Evolutionary conservation across 192 early-diverging fungal genomes (phyloP).

Genomic region (Podila clonocystis): DNA sequence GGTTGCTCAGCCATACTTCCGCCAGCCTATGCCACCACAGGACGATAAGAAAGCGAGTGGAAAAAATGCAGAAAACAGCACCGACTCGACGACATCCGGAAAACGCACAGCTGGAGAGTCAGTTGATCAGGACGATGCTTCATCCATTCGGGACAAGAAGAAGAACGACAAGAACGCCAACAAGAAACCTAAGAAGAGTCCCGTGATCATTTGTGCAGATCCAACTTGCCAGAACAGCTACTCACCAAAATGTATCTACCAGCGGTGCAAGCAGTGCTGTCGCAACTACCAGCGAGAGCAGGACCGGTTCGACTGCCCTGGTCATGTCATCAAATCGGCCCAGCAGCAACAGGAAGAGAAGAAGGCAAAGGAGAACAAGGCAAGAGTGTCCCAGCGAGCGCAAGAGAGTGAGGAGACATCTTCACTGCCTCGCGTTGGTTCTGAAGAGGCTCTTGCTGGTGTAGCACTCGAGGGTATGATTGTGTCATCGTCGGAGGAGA

Average conservation of each 20-base stretch:
- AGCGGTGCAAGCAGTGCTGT: constrained; percentile 41
- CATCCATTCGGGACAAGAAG: neutral
- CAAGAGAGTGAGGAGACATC: too few relatives aligned
- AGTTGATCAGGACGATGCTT: constrained; percentile 16
- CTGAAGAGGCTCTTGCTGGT: constrained; percentile 31
- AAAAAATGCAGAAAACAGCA: neutral
- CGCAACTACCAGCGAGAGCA: constrained; percentile 14
- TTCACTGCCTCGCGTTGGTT: constrained; percentile 31
- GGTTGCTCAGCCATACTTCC: constrained; percentile 75
- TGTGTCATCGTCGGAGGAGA: neutral
- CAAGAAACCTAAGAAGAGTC: constrained; percentile 20
- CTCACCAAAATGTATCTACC: constrained; percentile 35
- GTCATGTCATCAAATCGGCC: constrained; percentile 23
- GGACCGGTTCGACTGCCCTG: constrained; percentile 26
- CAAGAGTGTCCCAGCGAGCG: neutral
- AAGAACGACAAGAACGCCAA: neutral
- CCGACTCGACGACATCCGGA: neutral
- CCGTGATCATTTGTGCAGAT: constrained; percentile 14
- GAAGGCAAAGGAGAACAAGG: neutral
- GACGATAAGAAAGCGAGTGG: constrained; percentile 18
- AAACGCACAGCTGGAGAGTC: constrained; percentile 37
- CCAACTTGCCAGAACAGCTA: constrained; percentile 25
- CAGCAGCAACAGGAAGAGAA: constrained; percentile 5
- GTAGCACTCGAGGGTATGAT: constrained; percentile 45
- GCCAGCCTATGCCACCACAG: constrained; percentile 53